These are phyloP conservation scores for Tremellales sp. DNA, from an alignment of 1,284 basidiomycete genomes.

Conservation along the genomic window DNA sequence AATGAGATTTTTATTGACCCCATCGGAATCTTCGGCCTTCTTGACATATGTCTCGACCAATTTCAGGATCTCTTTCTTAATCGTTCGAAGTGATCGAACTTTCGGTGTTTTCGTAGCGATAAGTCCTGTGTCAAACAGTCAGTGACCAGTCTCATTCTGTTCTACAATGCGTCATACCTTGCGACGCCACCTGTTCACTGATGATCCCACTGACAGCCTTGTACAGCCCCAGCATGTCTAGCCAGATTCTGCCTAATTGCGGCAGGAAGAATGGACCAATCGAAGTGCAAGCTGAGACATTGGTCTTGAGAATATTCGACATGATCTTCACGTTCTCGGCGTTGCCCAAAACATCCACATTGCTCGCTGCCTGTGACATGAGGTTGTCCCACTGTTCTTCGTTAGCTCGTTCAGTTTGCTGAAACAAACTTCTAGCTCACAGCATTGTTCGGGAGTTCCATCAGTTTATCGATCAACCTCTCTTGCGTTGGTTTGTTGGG, in stretches of 20 bases:
- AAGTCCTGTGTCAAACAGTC: conserved; percentile 56
- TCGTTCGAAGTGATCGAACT: conserved; percentile 88
- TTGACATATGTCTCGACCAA: conserved; percentile 97
- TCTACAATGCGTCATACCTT: conserved; percentile 58
- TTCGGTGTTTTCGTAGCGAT: conserved; percentile 98
- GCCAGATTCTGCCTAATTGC: conserved; percentile 91
- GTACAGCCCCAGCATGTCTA: conserved; percentile 98
- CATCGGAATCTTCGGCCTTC: conserved; percentile 92
- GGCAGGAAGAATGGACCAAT: conserved; percentile 97
- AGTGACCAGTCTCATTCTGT: neutral
- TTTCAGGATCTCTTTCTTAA: conserved; percentile 98
- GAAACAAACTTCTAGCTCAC: conserved; percentile 52
- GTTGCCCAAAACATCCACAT: conserved; percentile 86
- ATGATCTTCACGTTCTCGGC: conserved; percentile 96
- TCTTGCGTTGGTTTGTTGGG: conserved; percentile 97
- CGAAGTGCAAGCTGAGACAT: conserved; percentile 95
- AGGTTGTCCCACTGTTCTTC: conserved; percentile 82
- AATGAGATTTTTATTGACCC: conserved; percentile 87
- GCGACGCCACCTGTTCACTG: conserved; percentile 82
- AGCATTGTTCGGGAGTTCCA: conserved; percentile 96
- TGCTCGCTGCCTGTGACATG: conserved; percentile 93
- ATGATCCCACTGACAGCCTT: conserved; percentile 98
- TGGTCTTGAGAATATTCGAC: conserved; percentile 96
- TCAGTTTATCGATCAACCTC: conserved; percentile 87
- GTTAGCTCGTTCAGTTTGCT: neutral